These are phyloP conservation scores for Ceriops tagal DNA, from an alignment of 345 rosid genomes.

Conservation along the genomic window DNA sequence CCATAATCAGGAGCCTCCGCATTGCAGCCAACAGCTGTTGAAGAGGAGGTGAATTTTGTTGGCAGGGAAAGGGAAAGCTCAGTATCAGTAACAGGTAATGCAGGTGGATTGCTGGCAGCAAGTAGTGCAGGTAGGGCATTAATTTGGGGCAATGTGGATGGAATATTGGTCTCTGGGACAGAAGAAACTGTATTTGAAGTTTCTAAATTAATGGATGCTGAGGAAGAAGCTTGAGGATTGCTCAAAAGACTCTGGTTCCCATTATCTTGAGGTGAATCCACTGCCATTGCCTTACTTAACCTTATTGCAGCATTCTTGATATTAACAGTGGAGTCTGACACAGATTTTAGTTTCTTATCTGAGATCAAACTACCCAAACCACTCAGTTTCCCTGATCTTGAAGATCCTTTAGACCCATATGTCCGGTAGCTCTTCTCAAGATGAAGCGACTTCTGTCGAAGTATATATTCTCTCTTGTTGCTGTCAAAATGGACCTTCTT, in stretches of 20 bases:
- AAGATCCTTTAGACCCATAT: constrained; percentile 52
- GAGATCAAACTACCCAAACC: constrained; percentile 49
- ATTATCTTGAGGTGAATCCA: constrained; percentile 42
- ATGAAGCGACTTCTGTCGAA: constrained; percentile 71
- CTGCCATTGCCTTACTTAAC: constrained; percentile 43
- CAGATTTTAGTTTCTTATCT: constrained; percentile 59
- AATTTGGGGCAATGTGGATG: constrained; percentile 22
- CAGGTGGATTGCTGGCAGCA: constrained; percentile 25
- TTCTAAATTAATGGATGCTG: constrained; percentile 33
- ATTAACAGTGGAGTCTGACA: constrained; percentile 44
- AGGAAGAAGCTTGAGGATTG: constrained; percentile 25
- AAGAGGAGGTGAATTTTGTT: constrained; percentile 37
- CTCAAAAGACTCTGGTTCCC: constrained; percentile 26
- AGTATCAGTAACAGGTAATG: constrained; percentile 43
- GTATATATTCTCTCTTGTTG: constrained; percentile 62
- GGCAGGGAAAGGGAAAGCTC: constrained; percentile 64
- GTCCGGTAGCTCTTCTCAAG: constrained; percentile 53
- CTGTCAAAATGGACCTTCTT: constrained; percentile 56
- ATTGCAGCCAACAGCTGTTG: constrained; percentile 34
- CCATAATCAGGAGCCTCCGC: constrained; percentile 29
- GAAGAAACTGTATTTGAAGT: constrained; percentile 26
- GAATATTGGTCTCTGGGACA: constrained; percentile 25
- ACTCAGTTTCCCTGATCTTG: constrained; percentile 50
- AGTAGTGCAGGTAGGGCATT: constrained; percentile 25
- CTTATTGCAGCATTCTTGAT: constrained; percentile 48